These are phyloP conservation scores for Talaromyces islandicus DNA, from an alignment of 2,329 filamentous ascomycete genomes.

Conservation along the genomic window DNA sequence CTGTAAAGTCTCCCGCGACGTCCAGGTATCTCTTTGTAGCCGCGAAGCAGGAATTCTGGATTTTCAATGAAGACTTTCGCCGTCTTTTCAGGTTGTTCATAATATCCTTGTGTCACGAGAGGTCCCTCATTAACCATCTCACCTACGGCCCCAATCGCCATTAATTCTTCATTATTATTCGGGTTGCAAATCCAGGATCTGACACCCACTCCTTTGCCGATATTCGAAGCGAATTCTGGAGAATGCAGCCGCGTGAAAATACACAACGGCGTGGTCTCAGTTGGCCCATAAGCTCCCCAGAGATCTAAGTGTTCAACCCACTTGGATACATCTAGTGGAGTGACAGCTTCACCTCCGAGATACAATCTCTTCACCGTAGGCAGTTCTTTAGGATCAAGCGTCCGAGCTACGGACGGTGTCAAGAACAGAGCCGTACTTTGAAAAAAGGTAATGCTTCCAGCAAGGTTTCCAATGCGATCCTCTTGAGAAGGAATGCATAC, in stretches of 20 bases:
- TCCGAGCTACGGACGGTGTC: constrained; percentile 53
- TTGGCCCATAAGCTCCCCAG: constrained; percentile 13
- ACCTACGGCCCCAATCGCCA: constrained; percentile 33
- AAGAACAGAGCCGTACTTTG: constrained; percentile 51
- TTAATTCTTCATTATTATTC: constrained; percentile 35
- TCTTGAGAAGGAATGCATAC: constrained; percentile 37
- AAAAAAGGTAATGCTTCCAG: constrained; percentile 42
- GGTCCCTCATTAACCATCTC: constrained; percentile 38
- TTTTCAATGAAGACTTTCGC: constrained; percentile 18
- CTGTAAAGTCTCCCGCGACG: constrained; percentile 21
- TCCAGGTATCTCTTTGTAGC: constrained; percentile 20
- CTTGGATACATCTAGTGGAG: constrained; percentile 34
- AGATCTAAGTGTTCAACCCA: constrained; percentile 23
- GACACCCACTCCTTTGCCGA: constrained; percentile 12
- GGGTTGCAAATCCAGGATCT: constrained; percentile 39
- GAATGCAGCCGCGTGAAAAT: neutral
- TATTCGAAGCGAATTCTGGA: constrained; percentile 3
- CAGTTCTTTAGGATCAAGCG: constrained; percentile 24
- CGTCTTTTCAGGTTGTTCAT: constrained; percentile 19
- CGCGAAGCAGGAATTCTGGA: neutral
- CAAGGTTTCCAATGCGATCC: constrained; percentile 27
- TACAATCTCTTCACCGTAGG: constrained; percentile 34
- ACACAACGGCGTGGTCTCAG: neutral
- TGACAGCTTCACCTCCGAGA: constrained; percentile 38
- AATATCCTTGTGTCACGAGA: constrained; percentile 22